Evolutionary conservation across 2,329 filamentous ascomycete genomes (phyloP).

Genomic region (Fusarium goolgardi): DNA sequence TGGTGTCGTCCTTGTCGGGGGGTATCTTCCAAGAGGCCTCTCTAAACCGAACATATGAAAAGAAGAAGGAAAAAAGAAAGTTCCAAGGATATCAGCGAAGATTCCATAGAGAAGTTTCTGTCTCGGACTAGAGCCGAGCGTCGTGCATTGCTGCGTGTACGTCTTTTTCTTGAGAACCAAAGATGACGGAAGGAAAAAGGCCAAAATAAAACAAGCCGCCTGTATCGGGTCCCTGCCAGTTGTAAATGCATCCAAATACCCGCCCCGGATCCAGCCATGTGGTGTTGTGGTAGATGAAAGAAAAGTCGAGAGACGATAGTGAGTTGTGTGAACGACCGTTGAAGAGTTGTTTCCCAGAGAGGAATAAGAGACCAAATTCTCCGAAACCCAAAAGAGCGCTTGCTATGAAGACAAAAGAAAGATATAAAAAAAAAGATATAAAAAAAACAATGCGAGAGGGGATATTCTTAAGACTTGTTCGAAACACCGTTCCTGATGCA

Average conservation of each 20-base stretch:
- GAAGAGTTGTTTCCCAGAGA: conserved; percentile 54
- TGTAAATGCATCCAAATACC: conserved; percentile 66
- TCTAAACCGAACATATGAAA: conserved; percentile 45
- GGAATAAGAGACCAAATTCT: conserved; percentile 53
- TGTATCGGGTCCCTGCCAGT: conserved; percentile 61
- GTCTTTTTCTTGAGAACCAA: conserved; percentile 62
- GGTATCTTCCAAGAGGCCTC: conserved; percentile 46
- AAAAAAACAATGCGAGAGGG: conserved; percentile 48
- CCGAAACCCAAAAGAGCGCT: conserved; percentile 51
- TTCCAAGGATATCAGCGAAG: conserved; percentile 50
- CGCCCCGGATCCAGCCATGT: conserved; percentile 67
- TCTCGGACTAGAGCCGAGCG: conserved; percentile 62
- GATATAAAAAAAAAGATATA: conserved; percentile 42
- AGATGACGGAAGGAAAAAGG: conserved; percentile 48
- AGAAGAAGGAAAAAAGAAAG: conserved; percentile 41
- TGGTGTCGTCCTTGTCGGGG: conserved; percentile 27
- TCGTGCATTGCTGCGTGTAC: conserved; percentile 73
- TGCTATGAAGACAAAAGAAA: conserved; percentile 60
- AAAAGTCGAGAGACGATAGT: conserved; percentile 56
- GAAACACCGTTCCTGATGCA: conserved; percentile 59
- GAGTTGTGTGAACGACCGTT: conserved; percentile 46
- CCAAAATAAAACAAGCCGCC: conserved; percentile 57
- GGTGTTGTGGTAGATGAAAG: conserved; percentile 56
- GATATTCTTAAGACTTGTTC: conserved; percentile 53
- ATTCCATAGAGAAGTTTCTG: conserved; percentile 58